Evolutionary conservation across 2,329 filamentous ascomycete species (phyloP).

Genomic region (Neonectria neomacrospora): DNA sequence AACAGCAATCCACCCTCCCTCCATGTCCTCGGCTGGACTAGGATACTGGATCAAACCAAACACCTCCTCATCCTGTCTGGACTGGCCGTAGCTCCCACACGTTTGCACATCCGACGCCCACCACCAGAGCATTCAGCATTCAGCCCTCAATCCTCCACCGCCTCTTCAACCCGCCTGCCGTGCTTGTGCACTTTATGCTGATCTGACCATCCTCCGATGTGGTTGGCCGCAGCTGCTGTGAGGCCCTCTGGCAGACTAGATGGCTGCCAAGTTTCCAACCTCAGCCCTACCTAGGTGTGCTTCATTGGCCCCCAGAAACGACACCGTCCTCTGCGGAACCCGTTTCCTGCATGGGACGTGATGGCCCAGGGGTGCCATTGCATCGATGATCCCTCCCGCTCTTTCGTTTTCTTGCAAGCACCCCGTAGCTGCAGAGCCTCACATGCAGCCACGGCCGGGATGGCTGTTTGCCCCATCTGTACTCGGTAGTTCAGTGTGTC

Average conservation of each 20-base stretch:
- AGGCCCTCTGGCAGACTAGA: background rate
- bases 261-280: conserved; percentile 29
- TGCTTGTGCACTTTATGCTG: conserved; percentile 8
- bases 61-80: conserved; percentile 17
- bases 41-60: conserved; percentile 17
- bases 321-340: conserved; percentile 10
- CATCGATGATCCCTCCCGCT: conserved; percentile 37
- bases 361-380: conserved; percentile 32
- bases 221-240: conserved; percentile 23
- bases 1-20: conserved; percentile 1
- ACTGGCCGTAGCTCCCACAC: background rate
- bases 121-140: background rate
- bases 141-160: background rate
- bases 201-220: background rate
- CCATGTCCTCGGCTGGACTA: background rate
- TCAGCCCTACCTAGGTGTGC: conserved; percentile 28
- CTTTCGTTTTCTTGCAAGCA: conserved; percentile 26
- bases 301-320: conserved; percentile 27
- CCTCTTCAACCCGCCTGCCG: background rate
- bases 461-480: conserved; percentile 20
- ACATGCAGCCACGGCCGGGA: conserved; percentile 35
- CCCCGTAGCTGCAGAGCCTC: conserved; percentile 41
- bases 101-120: background rate
- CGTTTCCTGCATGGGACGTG: conserved; percentile 29
- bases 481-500: conserved; percentile 6